These are phyloP conservation scores for Botrytis paeoniae DNA, from an alignment of 2,329 filamentous ascomycete species.

Conservation along the genomic window DNA sequence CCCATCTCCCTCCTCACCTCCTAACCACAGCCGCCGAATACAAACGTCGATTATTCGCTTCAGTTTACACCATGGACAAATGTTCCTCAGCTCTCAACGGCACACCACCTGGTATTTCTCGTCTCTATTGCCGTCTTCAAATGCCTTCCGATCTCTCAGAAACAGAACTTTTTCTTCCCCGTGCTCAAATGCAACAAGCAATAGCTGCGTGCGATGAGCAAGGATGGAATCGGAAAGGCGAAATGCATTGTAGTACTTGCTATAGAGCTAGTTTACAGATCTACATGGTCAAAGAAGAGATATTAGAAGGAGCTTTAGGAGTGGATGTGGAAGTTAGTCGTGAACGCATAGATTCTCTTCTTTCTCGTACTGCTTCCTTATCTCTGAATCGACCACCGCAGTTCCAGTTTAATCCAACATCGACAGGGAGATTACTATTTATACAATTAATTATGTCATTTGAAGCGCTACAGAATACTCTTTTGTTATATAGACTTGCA, in stretches of 20 bases:
- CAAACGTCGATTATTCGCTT: slow-evolving; percentile 30
- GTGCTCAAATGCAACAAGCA: slow-evolving; percentile 10
- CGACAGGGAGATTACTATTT: neutral
- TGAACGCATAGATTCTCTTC: slow-evolving; percentile 21
- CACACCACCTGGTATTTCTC: slow-evolving; percentile 30
- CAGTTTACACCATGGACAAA: slow-evolving; percentile 33
- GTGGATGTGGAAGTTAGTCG: slow-evolving; percentile 25
- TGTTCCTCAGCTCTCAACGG: slow-evolving; percentile 31
- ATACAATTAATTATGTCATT: neutral
- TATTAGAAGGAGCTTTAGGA: slow-evolving; percentile 34
- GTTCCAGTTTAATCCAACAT: neutral
- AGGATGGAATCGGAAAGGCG: slow-evolving; percentile 32
- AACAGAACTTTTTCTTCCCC: slow-evolving; percentile 28
- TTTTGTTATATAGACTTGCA: slow-evolving; percentile 30
- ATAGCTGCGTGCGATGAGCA: slow-evolving; percentile 25
- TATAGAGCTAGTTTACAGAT: slow-evolving; percentile 22
- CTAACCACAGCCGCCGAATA: slow-evolving; percentile 34
- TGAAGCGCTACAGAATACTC: slow-evolving; percentile 34
- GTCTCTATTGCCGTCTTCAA: slow-evolving; percentile 30
- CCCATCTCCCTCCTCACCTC: slow-evolving; percentile 17
- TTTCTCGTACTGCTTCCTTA: neutral
- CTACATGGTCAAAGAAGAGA: slow-evolving; percentile 32
- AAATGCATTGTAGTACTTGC: slow-evolving; percentile 25
- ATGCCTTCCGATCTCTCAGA: slow-evolving; percentile 32
- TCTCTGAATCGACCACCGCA: neutral